Conservation (phyloP, 345 rosid genomes). For the Orychophragmus violaceus region DNA sequence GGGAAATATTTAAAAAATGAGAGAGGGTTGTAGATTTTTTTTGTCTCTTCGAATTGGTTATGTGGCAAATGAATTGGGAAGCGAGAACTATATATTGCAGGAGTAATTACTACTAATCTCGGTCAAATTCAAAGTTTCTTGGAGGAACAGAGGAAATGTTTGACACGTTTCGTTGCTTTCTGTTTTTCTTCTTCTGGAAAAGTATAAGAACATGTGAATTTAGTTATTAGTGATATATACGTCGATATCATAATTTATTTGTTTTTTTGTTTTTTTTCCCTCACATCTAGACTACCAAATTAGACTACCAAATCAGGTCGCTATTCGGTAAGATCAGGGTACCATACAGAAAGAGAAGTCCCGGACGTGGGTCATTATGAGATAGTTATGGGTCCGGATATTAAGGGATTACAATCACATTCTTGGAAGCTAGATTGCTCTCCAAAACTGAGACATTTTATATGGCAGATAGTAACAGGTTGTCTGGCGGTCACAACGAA, state of each 20-base stretch:
- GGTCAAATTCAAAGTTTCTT: slow-evolving; percentile 30
- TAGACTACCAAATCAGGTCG: no score
- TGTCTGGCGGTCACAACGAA: no score
- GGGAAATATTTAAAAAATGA: background rate
- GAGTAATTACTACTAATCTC: background rate
- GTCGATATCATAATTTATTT: background rate
- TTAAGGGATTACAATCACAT: no score
- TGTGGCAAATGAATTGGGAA: background rate
- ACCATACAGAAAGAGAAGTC: no score
- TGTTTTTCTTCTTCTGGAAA: background rate
- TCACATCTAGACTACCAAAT: background rate
- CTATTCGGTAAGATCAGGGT: no score
- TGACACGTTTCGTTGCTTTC: slow-evolving; percentile 17
- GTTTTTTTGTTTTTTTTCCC: background rate
- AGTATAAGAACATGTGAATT: slow-evolving; percentile 3
- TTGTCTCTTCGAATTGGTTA: background rate
- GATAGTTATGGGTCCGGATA: no score
- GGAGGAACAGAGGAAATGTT: slow-evolving; percentile 15
- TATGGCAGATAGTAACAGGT: no score
- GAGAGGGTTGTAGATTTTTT: background rate
- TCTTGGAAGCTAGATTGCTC: no score
- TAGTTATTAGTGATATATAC: no score
- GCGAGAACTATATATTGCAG: slow-evolving; percentile 1
- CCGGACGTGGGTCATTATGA: no score
- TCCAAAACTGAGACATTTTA: no score